Evolutionary conservation across 2,329 filamentous ascomycete genomes (phyloP), one percentile per base, ranked within the genome.

Genomic region (Zasmidium angulare): DNA sequence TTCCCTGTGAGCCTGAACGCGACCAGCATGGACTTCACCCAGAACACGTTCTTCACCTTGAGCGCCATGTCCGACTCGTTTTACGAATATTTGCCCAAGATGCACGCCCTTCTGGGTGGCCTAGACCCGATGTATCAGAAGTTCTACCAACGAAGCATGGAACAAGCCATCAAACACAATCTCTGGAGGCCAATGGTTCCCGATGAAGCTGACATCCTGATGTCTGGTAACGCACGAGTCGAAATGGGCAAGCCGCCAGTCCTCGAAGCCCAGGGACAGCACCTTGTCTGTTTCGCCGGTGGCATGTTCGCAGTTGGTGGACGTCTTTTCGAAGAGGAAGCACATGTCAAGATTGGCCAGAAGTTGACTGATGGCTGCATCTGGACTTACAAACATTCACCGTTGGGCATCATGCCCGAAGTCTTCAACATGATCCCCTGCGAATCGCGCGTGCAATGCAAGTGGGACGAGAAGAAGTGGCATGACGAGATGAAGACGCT

Each of bases 251-350:
- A 60, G 65, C 29, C 70, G 21, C 62, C 65, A 2, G 61, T 55
- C 6, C 72, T 84, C 4, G 73, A 78, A 11, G 79, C 84, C 12
- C 79, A 86, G 64, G 78, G 81, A 23, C 80, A 84, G 53, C 85
- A 87, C 70, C 76, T 87, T 14, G 78, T 77, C 22, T 87, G 85
- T 73, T 87, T 84, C 67, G 77, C 81, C 0, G 85, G 85, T 11
- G 85, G 84, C 54, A 87, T 87, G 84, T 82, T 86, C 60, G 84
- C 81, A 0, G 71, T 87, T 0, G 85, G 84, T 24, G 81, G 84
- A 48, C 83, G 66, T 48, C 68, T 86, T 1, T 86, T 86, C 69
- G 73, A 78, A 14, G 76, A 82, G n/a, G 72, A 80, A 2, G 73
- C 74, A 17, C 84, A 87, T 64, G 74, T 87, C 61, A 74, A 79